A percentile compares a stretch with the other conserved stretches of the same genome.
Evolutionary conservation across 2,329 filamentous ascomycete species (phyloP).

Genomic region (Metarhizium brunneum): DNA sequence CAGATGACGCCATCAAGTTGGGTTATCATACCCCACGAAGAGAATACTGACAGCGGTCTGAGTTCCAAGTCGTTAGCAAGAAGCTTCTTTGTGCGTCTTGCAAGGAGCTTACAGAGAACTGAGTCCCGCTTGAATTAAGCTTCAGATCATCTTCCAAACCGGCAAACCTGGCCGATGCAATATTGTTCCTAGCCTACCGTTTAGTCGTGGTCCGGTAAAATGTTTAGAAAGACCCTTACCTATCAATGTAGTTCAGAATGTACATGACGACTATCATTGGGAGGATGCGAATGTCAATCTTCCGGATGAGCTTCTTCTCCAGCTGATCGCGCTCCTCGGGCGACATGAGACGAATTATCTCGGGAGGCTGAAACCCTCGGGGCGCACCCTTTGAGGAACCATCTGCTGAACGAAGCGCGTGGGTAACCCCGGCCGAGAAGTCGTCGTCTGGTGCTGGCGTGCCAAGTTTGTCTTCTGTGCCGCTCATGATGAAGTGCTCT

Average conservation of each 20-base stretch:
- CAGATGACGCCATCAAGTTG: not conserved
- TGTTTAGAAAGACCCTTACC: conserved; percentile 6
- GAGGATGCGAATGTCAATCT: conserved; percentile 22
- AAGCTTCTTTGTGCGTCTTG: not conserved
- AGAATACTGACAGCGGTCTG: conserved; percentile 40
- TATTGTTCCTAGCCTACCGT: conserved; percentile 30
- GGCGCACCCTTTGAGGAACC: not conserved
- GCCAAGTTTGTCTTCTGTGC: not conserved
- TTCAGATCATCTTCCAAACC: conserved; percentile 41
- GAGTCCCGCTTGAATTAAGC: conserved; percentile 23
- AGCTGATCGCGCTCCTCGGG: conserved; percentile 1
- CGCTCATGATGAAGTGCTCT: not conserved
- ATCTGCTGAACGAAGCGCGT: not conserved
- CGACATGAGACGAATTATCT: conserved; percentile 1
- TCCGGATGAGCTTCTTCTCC: conserved; percentile 11
- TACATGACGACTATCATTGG: conserved; percentile 16
- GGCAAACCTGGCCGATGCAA: conserved; percentile 10
- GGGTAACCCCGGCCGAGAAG: not conserved
- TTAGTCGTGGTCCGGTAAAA: not conserved
- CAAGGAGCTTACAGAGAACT: conserved; percentile 9
- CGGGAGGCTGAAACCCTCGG: not conserved
- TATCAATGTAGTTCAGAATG: conserved; percentile 38
- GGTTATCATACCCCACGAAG: conserved; percentile 29
- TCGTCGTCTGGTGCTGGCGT: not conserved
- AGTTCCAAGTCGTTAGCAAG: conserved; percentile 1